phyloP scores from a whole-genome alignment of 2,329 filamentous ascomycete species.

The Zymoseptoria pseudotritici region DNA sequence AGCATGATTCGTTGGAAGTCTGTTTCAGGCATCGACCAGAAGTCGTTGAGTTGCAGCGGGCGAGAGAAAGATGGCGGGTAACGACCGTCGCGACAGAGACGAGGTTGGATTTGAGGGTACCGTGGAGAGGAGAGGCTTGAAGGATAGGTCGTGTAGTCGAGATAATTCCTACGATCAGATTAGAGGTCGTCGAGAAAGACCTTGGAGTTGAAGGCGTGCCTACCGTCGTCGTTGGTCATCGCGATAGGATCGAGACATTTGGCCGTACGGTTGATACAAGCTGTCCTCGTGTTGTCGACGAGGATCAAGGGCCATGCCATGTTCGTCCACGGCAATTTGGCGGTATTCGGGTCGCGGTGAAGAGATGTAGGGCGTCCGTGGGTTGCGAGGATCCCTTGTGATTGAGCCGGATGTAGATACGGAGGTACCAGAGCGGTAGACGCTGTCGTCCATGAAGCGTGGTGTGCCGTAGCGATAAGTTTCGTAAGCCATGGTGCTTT shows the following conservation, averaged over 20 bases:
- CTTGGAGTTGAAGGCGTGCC: no score
- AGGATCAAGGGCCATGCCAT: not conserved
- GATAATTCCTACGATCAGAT: conserved; percentile 13
- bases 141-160: conserved; percentile 20
- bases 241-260: not conserved
- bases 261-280: not conserved
- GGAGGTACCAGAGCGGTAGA: conserved; percentile 13
- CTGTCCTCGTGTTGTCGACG: not conserved
- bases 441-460: conserved; percentile 15
- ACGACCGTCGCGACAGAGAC: conserved; percentile 24
- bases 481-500: not conserved
- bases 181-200: no score
- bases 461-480: conserved; percentile 1
- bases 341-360: not conserved
- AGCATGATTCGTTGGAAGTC: conserved; percentile 26
- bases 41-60: conserved; percentile 19
- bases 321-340: conserved; percentile 1
- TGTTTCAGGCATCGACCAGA: conserved; percentile 22
- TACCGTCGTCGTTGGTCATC: not conserved
- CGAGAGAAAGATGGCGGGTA: conserved; percentile 27
- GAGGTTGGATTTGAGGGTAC: conserved; percentile 28
- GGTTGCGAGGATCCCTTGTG: not conserved
- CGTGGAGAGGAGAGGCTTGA: conserved; percentile 8
- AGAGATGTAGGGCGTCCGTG: not conserved
- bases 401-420: not conserved